Evolutionary conservation across 352 stramenopile genomes (phyloP).

Genomic region (Phytophthora megakarya): DNA sequence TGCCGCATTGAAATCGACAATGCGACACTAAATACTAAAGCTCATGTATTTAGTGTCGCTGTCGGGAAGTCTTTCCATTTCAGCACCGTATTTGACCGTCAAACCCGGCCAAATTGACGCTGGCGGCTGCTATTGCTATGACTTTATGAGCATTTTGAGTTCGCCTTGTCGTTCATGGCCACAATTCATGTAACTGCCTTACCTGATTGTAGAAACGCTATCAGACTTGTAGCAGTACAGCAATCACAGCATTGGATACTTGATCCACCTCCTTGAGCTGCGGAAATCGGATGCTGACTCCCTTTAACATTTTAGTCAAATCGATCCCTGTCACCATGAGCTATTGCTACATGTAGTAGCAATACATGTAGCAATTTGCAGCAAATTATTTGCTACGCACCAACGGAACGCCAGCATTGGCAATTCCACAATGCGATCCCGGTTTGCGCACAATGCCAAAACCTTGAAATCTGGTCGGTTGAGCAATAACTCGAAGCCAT

Average conservation of each 20-base stretch:
- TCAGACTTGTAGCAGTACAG: background rate
- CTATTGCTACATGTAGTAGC: too few relatives aligned
- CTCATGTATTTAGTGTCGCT: constrained; percentile 7
- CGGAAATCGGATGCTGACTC: background rate
- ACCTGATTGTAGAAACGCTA: background rate
- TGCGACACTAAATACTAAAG: background rate
- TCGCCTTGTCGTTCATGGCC: constrained; percentile 7
- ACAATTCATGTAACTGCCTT: too few relatives aligned
- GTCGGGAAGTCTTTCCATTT: constrained; percentile 9
- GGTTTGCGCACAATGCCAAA: constrained; percentile 5
- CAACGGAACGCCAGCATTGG: constrained; percentile 7
- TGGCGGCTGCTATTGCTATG: background rate
- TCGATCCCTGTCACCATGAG: too few relatives aligned
- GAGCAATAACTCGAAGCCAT: background rate
- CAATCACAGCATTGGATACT: background rate
- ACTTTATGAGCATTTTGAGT: background rate
- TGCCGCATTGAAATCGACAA: too few relatives aligned
- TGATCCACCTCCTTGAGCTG: background rate
- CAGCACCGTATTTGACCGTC: background rate
- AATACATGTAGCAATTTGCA: too few relatives aligned
- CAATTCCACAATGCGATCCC: background rate
- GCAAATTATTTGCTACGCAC: too few relatives aligned
- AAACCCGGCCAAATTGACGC: too few relatives aligned
- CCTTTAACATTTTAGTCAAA: background rate
- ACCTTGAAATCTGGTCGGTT: constrained; percentile 6